A percentile compares a stretch with the other conserved stretches of the same genome.
Conservation (phyloP, 306 rosid species). For the Luffa aegyptiaca region DNA sequence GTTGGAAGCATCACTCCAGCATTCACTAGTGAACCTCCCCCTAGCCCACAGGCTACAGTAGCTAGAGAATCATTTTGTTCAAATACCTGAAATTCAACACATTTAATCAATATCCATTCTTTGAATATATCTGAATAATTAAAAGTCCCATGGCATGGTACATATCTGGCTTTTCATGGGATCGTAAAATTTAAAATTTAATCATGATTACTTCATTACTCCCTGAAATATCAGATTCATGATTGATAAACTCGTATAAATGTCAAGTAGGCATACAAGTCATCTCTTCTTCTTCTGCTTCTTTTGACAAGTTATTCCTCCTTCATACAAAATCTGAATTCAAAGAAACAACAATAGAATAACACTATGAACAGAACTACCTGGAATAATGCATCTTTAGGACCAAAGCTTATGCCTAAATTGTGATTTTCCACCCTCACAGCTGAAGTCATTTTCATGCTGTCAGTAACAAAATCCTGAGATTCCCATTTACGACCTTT, state of each 20-base stretch:
- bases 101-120: neutral
- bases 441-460: conserved; percentile 14
- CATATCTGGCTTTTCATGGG: neutral
- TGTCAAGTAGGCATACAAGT: neutral
- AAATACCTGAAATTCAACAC: conserved; percentile 12
- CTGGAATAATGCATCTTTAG: conserved; percentile 29
- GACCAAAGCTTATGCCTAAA: conserved; percentile 25
- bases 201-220: neutral
- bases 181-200: neutral
- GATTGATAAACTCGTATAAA: neutral
- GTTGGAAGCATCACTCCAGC: conserved; percentile 29
- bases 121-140: neutral
- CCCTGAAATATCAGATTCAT: neutral
- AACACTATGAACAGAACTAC: conserved; percentile 7
- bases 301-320: neutral
- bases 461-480: conserved; percentile 23
- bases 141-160: neutral
- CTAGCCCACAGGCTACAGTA: conserved; percentile 27
- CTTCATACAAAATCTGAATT: neutral
- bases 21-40: conserved; percentile 32
- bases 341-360: neutral
- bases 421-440: conserved; percentile 20
- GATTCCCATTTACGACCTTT: conserved; percentile 27
- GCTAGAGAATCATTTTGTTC: conserved; percentile 24
- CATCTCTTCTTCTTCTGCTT: neutral